Conservation (phyloP, 2,329 filamentous ascomycete species). For the Lachnellula cervina region DNA sequence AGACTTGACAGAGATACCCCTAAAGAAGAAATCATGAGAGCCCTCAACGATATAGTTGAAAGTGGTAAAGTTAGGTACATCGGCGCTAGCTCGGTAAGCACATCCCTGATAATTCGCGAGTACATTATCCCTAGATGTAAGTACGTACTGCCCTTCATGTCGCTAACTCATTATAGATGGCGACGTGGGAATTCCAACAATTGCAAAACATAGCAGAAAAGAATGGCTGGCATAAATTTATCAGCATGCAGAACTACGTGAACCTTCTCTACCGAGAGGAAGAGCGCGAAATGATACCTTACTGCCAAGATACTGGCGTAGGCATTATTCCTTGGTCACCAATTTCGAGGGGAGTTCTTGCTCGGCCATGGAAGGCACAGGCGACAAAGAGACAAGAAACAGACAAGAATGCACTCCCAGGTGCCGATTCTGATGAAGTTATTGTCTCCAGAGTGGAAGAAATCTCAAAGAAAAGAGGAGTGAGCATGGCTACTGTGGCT, state of each 20-base stretch:
- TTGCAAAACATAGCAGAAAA: slow-evolving; percentile 54
- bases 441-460: slow-evolving; percentile 43
- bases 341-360: slow-evolving; percentile 24
- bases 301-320: slow-evolving; percentile 27
- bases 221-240: slow-evolving; percentile 55
- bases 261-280: slow-evolving; percentile 59
- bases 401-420: slow-evolving; percentile 1
- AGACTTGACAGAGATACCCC: slow-evolving; percentile 46
- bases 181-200: slow-evolving; percentile 45
- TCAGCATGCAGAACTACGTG: slow-evolving; percentile 57
- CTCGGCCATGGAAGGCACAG: slow-evolving; percentile 16
- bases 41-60: slow-evolving; percentile 51
- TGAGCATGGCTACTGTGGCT: slow-evolving; percentile 54
- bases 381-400: slow-evolving; percentile 5
- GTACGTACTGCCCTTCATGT: no score
- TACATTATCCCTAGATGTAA: no score
- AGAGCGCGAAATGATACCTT: slow-evolving; percentile 35
- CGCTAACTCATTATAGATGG: slow-evolving; percentile 34
- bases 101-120: no score
- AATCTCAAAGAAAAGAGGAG: slow-evolving; percentile 47
- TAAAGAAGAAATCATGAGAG: slow-evolving; percentile 54
- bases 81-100: slow-evolving; percentile 38
- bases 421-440: slow-evolving; percentile 10
- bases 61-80: slow-evolving; percentile 52
- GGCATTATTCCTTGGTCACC: slow-evolving; percentile 34